Conservation (phyloP, 139 green algal species). For the Coccomyxa sp. region DNA sequence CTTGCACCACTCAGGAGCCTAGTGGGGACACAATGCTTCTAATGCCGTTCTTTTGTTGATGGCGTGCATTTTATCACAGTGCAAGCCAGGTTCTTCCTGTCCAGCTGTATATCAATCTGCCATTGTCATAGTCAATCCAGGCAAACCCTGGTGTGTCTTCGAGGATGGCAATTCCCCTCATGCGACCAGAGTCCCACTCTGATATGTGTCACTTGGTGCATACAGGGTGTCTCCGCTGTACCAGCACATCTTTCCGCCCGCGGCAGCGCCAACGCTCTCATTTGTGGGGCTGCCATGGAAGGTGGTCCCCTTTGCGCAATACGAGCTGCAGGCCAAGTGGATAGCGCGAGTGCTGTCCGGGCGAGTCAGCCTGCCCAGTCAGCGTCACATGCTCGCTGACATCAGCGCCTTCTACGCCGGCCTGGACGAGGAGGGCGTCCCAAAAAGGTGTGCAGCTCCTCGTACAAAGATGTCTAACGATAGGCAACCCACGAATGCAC, state of each 20-base stretch:
- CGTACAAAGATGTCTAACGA: not conserved
- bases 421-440: slow-evolving; percentile 17
- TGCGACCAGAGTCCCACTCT: not conserved
- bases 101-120: too few relatives aligned
- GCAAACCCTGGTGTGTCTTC: too few relatives aligned
- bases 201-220: not conserved
- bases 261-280: slow-evolving; percentile 42
- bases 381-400: slow-evolving; percentile 31
- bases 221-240: slow-evolving; percentile 51
- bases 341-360: slow-evolving; percentile 38
- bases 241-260: slow-evolving; percentile 56
- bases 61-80: too few relatives aligned
- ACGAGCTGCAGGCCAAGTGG: slow-evolving; percentile 51
- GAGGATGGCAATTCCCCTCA: too few relatives aligned
- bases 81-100: too few relatives aligned
- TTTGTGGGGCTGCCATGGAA: slow-evolving; percentile 70
- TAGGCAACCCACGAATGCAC: too few relatives aligned
- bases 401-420: slow-evolving; percentile 30
- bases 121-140: too few relatives aligned
- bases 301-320: slow-evolving; percentile 56
- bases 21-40: too few relatives aligned
- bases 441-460: not conserved
- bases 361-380: slow-evolving; percentile 20
- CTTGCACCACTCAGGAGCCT: too few relatives aligned
- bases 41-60: too few relatives aligned